Conservation (phyloP, 169 alveolate species). For the Perkinsus chesapeaki region DNA sequence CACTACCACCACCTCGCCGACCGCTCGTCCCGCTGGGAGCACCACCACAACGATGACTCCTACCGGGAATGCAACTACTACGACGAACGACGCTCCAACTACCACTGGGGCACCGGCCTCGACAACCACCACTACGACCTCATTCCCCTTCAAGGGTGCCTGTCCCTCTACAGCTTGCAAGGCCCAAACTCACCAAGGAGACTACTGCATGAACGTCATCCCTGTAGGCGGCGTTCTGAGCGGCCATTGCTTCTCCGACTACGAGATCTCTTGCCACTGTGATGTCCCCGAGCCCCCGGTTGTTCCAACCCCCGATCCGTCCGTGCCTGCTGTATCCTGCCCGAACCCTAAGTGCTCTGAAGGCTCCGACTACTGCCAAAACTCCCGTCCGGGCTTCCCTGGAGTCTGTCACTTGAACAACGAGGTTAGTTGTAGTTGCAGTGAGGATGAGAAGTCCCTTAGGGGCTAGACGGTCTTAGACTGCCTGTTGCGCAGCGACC, state of each 20-base stretch:
- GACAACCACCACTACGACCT: neutral
- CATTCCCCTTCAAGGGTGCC: neutral
- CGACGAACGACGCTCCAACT: neutral
- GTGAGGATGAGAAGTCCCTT: neutral
- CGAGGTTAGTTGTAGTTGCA: neutral
- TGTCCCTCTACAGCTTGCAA: neutral
- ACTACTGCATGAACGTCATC: neutral
- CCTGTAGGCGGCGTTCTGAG: neutral
- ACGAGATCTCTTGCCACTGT: neutral
- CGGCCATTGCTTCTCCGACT: neutral
- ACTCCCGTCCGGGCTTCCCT: neutral
- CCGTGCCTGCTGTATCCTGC: neutral
- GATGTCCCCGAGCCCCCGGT: neutral
- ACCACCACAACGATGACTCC: neutral
- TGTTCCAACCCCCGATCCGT: neutral
- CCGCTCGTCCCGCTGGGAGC: neutral
- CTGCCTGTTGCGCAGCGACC: neutral
- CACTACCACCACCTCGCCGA: neutral
- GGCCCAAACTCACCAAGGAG: neutral
- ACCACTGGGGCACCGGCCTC: too few relatives aligned
- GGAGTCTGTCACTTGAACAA: neutral
- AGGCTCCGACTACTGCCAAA: neutral
- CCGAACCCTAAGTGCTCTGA: neutral
- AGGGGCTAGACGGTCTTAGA: neutral
- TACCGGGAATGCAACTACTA: neutral